Evolutionary conservation across 225 moss, liverwort and hornwort species (phyloP), one percentile per base, ranked within the genome.

Genomic region (Bryum argenteum): DNA sequence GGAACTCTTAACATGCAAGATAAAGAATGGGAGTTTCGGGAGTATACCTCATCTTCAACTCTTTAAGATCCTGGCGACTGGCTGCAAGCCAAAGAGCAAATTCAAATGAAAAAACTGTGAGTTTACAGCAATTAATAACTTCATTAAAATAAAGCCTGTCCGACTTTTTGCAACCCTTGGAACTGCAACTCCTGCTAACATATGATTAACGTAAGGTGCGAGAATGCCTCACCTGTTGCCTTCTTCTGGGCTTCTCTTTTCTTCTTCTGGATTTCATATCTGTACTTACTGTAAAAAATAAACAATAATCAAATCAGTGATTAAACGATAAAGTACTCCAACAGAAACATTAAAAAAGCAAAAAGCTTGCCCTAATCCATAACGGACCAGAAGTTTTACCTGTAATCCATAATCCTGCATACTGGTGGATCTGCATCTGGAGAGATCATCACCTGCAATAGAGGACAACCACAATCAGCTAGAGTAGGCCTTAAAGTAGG

Each of bases 391-490:
- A 38, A 33, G 53, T 18, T 54, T 74, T 80, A 96, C 96, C 96
- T 96, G 76, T 92, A 98, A 80, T 98, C 80, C 94, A 98, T 94
- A 52, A 98, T 94, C 80, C 89, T 88, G 75, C 89, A 95, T 8
- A 98, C 98, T 59, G 98, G 98, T 69, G 98, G 98, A 83, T 98
- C 98, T 67, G 98, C 98, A 78, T 98, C 98, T 56, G 92, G 85
- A 71, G 98, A 89, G 63, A 98, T 98, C 98, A 92, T 94, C 67
- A 98, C 96, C 96, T 96, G 83, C 75, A 77, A 51, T 15, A 59
- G 26, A 22, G 43, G 61, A 52, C 66, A 47, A 66, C 57, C 10
- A 55, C 20, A 64, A 22, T 79, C 52, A 67, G 67, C 56, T 71
- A n/a, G 38, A 26, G 33, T 6, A 6, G 7, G 33, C 18, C 69